A percentile compares a stretch with the other conserved stretches of the same genome.
Conservation (phyloP, 2,329 filamentous ascomycete genomes). For the Stagonosporopsis chrysanthemi region DNA sequence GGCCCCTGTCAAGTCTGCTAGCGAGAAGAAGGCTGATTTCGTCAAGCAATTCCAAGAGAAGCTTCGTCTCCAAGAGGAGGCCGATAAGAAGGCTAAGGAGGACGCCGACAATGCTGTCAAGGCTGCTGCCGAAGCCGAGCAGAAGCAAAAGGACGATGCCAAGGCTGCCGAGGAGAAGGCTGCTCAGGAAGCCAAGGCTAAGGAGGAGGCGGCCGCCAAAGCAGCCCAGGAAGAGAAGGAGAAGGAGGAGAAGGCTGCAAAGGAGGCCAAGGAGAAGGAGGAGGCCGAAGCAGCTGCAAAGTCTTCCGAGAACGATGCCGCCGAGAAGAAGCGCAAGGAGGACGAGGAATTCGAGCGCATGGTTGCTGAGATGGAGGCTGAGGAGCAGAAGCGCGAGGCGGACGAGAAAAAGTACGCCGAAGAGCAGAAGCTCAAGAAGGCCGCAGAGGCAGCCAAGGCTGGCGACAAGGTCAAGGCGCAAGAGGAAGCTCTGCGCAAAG, state of each 20-base stretch:
- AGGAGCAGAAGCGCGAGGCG: conserved; percentile 62
- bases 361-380: conserved; percentile 67
- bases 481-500: conserved; percentile 61
- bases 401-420: conserved; percentile 75
- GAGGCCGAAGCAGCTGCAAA: conserved; percentile 50
- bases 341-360: conserved; percentile 63
- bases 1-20: conserved; percentile 72
- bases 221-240: conserved; percentile 41
- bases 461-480: conserved; percentile 54
- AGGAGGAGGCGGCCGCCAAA: conserved; percentile 58
- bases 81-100: conserved; percentile 62
- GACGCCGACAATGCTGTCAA: conserved; percentile 52
- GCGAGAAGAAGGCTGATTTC: conserved; percentile 71
- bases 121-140: conserved; percentile 60
- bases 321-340: conserved; percentile 47
- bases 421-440: conserved; percentile 69
- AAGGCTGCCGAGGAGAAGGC: conserved; percentile 52
- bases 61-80: conserved; percentile 61
- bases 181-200: conserved; percentile 54
- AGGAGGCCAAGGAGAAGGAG: conserved; percentile 49
- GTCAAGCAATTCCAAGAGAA: conserved; percentile 73
- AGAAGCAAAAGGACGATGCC: conserved; percentile 56
- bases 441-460: conserved; percentile 65
- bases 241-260: conserved; percentile 33
- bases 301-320: conserved; percentile 51